Base-by-base conservation (phyloP, 108 stramenopile species). In the Parietichytrium sp. region DNA sequence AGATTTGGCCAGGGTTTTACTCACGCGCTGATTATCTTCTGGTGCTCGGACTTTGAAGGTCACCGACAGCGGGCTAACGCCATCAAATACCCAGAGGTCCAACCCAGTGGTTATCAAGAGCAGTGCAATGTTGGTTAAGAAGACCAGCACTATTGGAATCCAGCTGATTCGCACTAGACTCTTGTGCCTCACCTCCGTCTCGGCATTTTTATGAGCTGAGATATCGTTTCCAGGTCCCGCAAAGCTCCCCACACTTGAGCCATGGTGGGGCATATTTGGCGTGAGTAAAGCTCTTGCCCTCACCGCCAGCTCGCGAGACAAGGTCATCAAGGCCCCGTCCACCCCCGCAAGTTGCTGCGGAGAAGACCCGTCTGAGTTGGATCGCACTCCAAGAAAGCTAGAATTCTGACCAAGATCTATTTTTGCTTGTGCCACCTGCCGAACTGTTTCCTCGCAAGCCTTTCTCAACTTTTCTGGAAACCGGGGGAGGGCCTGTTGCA, bases 381-480 rank as follows among this genome's bases (percentile, higher is more conserved):
- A n/a, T n/a, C n/a, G n/a, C n/a, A n/a, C n/a, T 25, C 61, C 61
- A 38, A 33, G 36, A 72, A 72, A 72, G 61, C 36, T 42, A 38
- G 61, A 16, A 2, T 72, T 45, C 0, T 33, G 12, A 7, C 20
- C 61, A 10, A 10, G 20, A n/a, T 16, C 42, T 6, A 42, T 6
- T 27, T 72, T 72, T 10, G 45, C 61, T 0, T 72, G 10, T 6
- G 42, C 45, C 1, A 33, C 38, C 8, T 27, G 33, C 1, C 45
- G 61, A 36, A 72, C 33, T n/a, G 38, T 33, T 12, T 42, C n/a
- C 61, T 72, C 61, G 25, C 61, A 72, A 23, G 13, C 38, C 10
- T 0, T 20, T n/a, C 61, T 33, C 3, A 72, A 25, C 33, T 47
- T 6, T 15, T 38, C 1, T n/a, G 61, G 61, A 20, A 72, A 72